A percentile compares a stretch with the other conserved stretches of the same genome.
phyloP scores from a whole-genome alignment of 2,329 filamentous ascomycete genomes.

The Cladobotryum protrusum region DNA sequence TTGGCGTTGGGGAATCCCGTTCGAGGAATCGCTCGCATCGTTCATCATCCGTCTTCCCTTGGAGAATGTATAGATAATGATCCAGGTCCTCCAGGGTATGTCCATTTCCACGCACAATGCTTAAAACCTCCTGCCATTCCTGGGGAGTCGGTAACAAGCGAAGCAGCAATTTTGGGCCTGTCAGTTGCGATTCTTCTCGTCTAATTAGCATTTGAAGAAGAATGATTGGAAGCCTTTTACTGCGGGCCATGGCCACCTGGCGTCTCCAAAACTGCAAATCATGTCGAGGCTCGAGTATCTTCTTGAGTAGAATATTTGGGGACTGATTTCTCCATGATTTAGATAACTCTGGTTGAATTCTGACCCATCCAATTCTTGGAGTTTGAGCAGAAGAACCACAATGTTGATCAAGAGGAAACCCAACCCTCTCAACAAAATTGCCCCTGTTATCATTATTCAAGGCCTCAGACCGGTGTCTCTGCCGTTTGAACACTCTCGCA shows the following conservation, averaged over 20 bases:
- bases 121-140: conserved; percentile 20
- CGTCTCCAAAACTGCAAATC: conserved; percentile 13
- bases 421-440: too few species aligned
- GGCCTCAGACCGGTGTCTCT: not conserved
- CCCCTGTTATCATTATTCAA: too few species aligned
- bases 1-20: conserved; percentile 18
- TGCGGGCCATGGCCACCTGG: conserved; percentile 20
- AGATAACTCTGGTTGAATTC: too few species aligned
- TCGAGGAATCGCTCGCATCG: conserved; percentile 27
- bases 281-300: conserved; percentile 11
- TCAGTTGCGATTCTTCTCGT: conserved; percentile 15
- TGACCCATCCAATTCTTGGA: not conserved
- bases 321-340: conserved; percentile 10
- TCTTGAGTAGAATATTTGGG: conserved; percentile 21
- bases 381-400: not conserved
- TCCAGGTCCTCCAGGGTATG: conserved; percentile 18
- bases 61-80: conserved; percentile 24
- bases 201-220: conserved; percentile 27
- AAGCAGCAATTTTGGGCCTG: conserved; percentile 14
- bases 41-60: conserved; percentile 24
- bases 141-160: conserved; percentile 19
- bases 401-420: not conserved
- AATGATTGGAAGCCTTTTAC: conserved; percentile 23
- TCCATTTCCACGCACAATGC: conserved; percentile 15
- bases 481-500: not conserved